Conservation (phyloP, 306 rosid species). For the Oxytropis ochrocephala region DNA sequence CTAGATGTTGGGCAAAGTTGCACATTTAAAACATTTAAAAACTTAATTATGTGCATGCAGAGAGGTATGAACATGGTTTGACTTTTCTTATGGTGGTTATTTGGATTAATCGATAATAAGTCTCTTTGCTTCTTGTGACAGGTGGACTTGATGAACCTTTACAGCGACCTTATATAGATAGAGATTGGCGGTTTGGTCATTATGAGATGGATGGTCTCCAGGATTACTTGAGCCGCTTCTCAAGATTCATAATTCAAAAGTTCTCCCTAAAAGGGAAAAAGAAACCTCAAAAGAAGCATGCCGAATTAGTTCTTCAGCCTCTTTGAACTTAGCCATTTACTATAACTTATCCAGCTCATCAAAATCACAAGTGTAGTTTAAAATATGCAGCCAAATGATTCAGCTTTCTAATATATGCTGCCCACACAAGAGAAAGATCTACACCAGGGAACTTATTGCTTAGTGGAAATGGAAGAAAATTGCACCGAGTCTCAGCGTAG, state of each 20-base stretch:
- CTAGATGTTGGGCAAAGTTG: background rate
- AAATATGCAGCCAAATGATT: background rate
- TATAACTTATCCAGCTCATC: slow-evolving; percentile 14
- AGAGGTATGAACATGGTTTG: background rate
- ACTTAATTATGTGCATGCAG: background rate
- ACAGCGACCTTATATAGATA: slow-evolving; percentile 55
- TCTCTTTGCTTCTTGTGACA: slow-evolving; percentile 24
- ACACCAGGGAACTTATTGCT: background rate
- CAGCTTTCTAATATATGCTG: background rate
- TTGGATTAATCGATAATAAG: background rate
- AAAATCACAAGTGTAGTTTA: background rate
- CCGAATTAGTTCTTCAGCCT: slow-evolving; percentile 51
- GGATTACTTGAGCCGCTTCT: slow-evolving; percentile 66
- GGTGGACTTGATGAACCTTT: slow-evolving; percentile 90
- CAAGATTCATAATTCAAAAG: slow-evolving; percentile 45
- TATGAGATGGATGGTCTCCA: slow-evolving; percentile 93
- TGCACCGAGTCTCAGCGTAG: background rate
- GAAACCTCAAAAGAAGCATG: slow-evolving; percentile 35
- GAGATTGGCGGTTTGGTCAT: slow-evolving; percentile 96
- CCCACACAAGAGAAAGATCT: background rate
- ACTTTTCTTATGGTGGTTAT: background rate
- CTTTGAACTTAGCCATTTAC: slow-evolving; percentile 34
- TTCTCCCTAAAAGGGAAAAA: slow-evolving; percentile 33
- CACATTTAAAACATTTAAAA: slow-evolving; percentile 1
- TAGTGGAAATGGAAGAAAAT: background rate